Evolutionary conservation across 192 early-diverging fungal species (phyloP).

Genomic region (Entomortierella beljakovae): DNA sequence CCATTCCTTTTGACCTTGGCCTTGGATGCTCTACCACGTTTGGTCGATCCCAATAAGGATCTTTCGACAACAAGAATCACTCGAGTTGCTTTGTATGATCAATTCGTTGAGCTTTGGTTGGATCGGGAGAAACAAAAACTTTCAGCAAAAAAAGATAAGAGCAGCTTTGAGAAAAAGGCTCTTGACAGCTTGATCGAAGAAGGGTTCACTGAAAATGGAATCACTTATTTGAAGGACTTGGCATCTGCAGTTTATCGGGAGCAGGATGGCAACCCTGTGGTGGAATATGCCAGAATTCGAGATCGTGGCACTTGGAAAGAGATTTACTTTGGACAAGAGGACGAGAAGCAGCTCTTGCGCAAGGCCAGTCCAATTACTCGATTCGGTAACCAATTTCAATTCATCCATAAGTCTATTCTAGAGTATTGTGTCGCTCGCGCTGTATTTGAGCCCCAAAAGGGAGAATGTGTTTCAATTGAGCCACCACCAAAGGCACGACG

Average conservation of each 20-base stretch:
- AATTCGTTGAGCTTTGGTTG: not conserved
- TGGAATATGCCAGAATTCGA: not conserved
- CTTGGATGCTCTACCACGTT: not conserved
- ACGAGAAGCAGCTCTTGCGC: not conserved
- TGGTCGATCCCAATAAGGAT: not conserved
- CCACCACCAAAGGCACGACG: too few species aligned
- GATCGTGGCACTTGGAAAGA: not conserved
- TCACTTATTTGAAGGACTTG: conserved; percentile 1
- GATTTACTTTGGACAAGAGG: not conserved
- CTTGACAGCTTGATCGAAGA: not conserved
- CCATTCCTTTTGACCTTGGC: conserved; percentile 7
- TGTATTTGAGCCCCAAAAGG: conserved; percentile 22
- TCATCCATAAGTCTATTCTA: conserved; percentile 14
- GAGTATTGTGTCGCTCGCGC: conserved; percentile 10
- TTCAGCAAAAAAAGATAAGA: not conserved
- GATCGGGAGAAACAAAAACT: not conserved
- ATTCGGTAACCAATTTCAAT: conserved; percentile 10
- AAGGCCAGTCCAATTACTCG: conserved; percentile 5
- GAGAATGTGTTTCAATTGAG: not conserved
- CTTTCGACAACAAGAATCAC: not conserved
- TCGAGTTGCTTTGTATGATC: conserved; percentile 8
- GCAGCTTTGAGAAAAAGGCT: not conserved
- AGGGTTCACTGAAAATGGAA: not conserved
- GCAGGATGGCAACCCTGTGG: not conserved
- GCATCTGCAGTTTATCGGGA: not conserved